Percentiles rank a stretch among this genome's conserved stretches.
Evolutionary conservation across 306 rosid species (phyloP).

Genomic region (Trifolium fragiferum): DNA sequence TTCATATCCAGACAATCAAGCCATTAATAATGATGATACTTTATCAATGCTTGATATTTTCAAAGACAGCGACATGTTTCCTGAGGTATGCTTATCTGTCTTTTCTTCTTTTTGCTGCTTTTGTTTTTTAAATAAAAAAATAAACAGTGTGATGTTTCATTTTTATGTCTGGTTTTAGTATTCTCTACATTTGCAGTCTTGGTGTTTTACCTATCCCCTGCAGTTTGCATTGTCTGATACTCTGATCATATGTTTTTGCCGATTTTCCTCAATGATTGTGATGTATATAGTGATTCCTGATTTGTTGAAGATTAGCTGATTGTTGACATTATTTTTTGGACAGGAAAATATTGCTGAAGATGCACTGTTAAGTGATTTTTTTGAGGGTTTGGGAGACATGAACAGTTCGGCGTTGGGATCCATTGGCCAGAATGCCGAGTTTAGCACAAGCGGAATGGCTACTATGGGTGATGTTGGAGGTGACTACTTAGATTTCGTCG

Average conservation of each 20-base stretch:
- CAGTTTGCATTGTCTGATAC: neutral
- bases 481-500: conserved; percentile 36
- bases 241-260: neutral
- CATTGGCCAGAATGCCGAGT: conserved; percentile 12
- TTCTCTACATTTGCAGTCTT: neutral
- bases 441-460: conserved; percentile 19
- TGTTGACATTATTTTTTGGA: conserved; percentile 10
- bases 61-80: conserved; percentile 16
- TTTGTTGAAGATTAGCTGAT: conserved; percentile 35
- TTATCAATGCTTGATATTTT: conserved; percentile 25
- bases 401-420: conserved; percentile 2
- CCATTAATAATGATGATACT: conserved; percentile 34
- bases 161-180: neutral
- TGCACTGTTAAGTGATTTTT: conserved; percentile 25
- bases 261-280: neutral
- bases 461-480: neutral
- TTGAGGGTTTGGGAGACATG: conserved; percentile 42
- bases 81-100: conserved; percentile 49
- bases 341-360: conserved; percentile 30
- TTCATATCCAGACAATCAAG: conserved; percentile 32
- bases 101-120: neutral
- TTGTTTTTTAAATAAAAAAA: too few relatives aligned
- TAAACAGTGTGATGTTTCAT: too few relatives aligned
- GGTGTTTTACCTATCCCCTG: neutral
- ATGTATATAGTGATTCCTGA: neutral